Evolutionary conservation across 78 protist genomes (phyloP).

Genomic region (Chrysochromulina parva): DNA sequence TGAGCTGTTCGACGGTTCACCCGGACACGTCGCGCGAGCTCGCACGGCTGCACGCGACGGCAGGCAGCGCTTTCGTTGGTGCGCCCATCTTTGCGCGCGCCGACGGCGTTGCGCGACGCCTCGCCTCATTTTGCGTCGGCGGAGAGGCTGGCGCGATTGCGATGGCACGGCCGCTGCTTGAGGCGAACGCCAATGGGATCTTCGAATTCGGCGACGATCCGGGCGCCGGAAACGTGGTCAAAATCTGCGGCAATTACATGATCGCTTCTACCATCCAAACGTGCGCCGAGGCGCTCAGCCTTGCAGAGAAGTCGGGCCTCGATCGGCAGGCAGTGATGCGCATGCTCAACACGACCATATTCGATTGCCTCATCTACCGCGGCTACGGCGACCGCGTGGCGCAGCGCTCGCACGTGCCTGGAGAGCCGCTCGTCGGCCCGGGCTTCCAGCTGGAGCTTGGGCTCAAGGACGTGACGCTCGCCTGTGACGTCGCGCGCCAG

Average conservation of each 20-base stretch:
- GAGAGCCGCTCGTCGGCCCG: neutral
- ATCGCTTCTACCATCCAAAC: neutral
- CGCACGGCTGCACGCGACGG: neutral
- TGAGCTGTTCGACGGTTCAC: neutral
- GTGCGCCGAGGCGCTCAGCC: neutral
- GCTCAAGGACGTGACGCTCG: constrained; percentile 5
- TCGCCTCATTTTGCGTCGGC: neutral
- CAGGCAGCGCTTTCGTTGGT: neutral
- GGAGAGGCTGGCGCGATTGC: neutral
- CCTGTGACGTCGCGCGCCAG: neutral
- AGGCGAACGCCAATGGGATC: neutral
- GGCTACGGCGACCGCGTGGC: constrained; percentile 19
- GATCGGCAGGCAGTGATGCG: neutral
- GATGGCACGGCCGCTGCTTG: neutral
- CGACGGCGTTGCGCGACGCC: neutral
- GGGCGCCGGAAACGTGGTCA: neutral
- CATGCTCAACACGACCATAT: neutral
- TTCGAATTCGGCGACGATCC: neutral
- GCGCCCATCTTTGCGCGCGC: constrained; percentile 12
- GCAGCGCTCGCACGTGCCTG: neutral
- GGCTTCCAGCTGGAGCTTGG: constrained; percentile 17
- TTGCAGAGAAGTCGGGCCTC: neutral
- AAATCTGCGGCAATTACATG: neutral
- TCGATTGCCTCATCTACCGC: neutral
- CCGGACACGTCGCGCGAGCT: constrained; percentile 3